Conservation (phyloP, 2,329 filamentous ascomycete genomes). For the Periconia sp. region DNA sequence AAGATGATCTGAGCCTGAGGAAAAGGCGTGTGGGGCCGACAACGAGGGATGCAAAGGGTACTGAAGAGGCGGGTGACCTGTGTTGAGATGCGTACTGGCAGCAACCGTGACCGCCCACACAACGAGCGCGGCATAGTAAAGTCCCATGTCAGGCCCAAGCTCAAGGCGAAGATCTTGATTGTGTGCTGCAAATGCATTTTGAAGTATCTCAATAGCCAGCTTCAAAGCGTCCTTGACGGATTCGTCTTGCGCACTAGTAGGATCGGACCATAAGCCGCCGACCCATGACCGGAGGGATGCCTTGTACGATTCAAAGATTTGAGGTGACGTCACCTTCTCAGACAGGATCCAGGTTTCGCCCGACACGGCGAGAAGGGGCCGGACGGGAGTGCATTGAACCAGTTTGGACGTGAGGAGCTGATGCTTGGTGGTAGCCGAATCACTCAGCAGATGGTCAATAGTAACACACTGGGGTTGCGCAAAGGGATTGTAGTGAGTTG, state of each 20-base stretch:
- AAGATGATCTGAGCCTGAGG: slow-evolving; percentile 8
- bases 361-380: slow-evolving; percentile 46
- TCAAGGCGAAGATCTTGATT: slow-evolving; percentile 17
- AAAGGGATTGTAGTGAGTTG: slow-evolving; percentile 32
- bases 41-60: slow-evolving; percentile 22
- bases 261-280: slow-evolving; percentile 26
- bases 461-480: slow-evolving; percentile 12
- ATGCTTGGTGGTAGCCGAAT: slow-evolving; percentile 23
- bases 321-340: slow-evolving; percentile 41
- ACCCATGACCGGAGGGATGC: slow-evolving; percentile 41
- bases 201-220: slow-evolving; percentile 27
- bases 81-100: slow-evolving; percentile 20
- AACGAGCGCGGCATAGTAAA: slow-evolving; percentile 39
- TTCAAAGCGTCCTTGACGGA: slow-evolving; percentile 29
- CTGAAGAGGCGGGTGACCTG: slow-evolving; percentile 7
- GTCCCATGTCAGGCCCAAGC: slow-evolving; percentile 36
- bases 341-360: slow-evolving; percentile 51
- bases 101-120: slow-evolving; percentile 39
- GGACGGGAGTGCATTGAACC: slow-evolving; percentile 42
- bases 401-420: slow-evolving; percentile 42
- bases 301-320: slow-evolving; percentile 36
- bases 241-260: slow-evolving; percentile 7
- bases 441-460: slow-evolving; percentile 29
- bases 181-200: slow-evolving; percentile 24
- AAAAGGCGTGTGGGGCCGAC: slow-evolving; percentile 7